These are phyloP conservation scores for Clonostachys chloroleuca DNA, from an alignment of 2,329 filamentous ascomycete genomes.

Conservation along the genomic window DNA sequence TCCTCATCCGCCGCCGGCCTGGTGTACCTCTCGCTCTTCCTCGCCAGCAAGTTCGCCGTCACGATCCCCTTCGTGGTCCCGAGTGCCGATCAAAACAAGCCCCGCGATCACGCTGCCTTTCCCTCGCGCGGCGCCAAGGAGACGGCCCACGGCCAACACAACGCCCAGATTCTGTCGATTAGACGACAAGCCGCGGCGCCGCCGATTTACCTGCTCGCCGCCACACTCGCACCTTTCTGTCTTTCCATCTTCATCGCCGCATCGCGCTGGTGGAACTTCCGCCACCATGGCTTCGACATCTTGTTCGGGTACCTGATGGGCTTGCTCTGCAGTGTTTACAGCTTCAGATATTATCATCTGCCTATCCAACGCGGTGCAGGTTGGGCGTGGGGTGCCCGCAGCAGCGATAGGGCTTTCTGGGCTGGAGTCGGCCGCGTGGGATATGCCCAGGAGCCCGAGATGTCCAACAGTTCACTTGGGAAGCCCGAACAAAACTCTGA, in stretches of 20 bases:
- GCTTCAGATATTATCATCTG: slow-evolving; percentile 83
- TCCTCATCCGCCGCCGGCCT: slow-evolving; percentile 75
- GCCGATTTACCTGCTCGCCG: slow-evolving; percentile 69
- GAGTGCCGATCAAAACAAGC: slow-evolving; percentile 33
- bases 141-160: slow-evolving; percentile 15
- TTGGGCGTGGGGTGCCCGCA: slow-evolving; percentile 85
- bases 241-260: slow-evolving; percentile 77
- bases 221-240: slow-evolving; percentile 68
- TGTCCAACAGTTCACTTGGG: too few relatives aligned
- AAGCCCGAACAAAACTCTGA: too few relatives aligned
- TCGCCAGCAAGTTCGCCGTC: slow-evolving; percentile 78
- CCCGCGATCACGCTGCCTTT: slow-evolving; percentile 58
- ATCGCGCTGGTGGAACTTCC: slow-evolving; percentile 83
- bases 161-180: slow-evolving; percentile 24
- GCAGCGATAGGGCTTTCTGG: slow-evolving; percentile 70
- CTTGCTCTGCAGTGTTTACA: slow-evolving; percentile 63
- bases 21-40: slow-evolving; percentile 80
- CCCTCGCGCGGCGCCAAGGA: slow-evolving; percentile 56
- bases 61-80: slow-evolving; percentile 65
- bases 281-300: slow-evolving; percentile 91
- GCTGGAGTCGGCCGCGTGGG: slow-evolving; percentile 63
- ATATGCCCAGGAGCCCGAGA: slow-evolving; percentile 28
- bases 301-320: slow-evolving; percentile 81
- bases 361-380: slow-evolving; percentile 71
- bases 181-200: slow-evolving; percentile 77